Base-by-base conservation (phyloP, 2,329 filamentous ascomycete species). In the Alternaria tenuissima region DNA sequence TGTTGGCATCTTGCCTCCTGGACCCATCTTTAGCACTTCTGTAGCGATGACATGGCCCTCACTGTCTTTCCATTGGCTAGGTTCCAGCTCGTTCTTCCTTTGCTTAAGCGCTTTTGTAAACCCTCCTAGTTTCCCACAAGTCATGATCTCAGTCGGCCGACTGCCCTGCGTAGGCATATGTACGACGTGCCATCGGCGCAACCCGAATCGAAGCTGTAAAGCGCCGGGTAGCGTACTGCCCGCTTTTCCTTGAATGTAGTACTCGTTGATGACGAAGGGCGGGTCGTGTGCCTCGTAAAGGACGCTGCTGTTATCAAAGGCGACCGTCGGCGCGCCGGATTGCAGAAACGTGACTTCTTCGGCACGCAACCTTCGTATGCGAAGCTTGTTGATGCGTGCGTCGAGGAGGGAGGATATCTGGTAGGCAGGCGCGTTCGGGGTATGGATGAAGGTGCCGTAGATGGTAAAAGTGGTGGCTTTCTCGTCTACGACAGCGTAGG, bases 261-360 rank as follows among this genome's bases (percentile, higher is more conserved):
- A 69, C 26, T 71, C 67, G 41, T 72, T 67, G 30, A 57, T 51
- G 2, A 69, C 49, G 11, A 71, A 64, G 5, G 71, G 68, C 12
- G 68, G 69, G n/a, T 69, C 67, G 42, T 66, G 67, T n/a, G 66
- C 63, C 53, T 74, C 70, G 54, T 74, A 74, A 2, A 74, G 57
- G 2, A 62, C 57, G 12, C 54, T 41, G 5, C 51, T 42, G 14
- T 55, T 55, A 43, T 71, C 68, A 38, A 72, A 74, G 28, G 66
- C 18, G 18, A 74, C 41, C n/a, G 61, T 67, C n/a, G 57, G 49
- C 5, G 58, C 36, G 47, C 62, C 61, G 11, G 57, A 46, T 47
- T 69, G 66, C 0, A 68, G 56, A 1, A 57, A 32, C 2, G 65
- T 57, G 9, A 69, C 53, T 62, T 74, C 72, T 49, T 67, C 63